phyloP scores from a whole-genome alignment of 208 protist species.

The Wallacemonas sp. region DNA sequence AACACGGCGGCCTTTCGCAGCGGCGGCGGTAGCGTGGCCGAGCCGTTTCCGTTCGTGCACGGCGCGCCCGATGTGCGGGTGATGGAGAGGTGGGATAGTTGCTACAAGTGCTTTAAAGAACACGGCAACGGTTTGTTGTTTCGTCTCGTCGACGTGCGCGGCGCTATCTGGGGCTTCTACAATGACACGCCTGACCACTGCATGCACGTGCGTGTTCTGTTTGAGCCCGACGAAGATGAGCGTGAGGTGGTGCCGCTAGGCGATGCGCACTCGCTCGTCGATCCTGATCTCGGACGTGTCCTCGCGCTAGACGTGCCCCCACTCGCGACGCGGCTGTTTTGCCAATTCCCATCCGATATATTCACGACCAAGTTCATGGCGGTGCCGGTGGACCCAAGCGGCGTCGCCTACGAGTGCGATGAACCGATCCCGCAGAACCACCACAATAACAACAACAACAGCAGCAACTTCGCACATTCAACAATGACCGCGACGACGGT shows the following conservation, averaged over 20 bases:
- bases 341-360: conserved; percentile 42
- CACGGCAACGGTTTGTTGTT: conserved; percentile 79
- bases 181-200: conserved; percentile 69
- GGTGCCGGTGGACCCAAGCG: conserved; percentile 13
- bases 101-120: conserved; percentile 81
- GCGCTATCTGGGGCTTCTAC: conserved; percentile 73
- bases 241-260: conserved; percentile 43
- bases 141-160: conserved; percentile 49
- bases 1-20: no score
- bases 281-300: conserved; percentile 46
- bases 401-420: no score
- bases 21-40: conserved; percentile 17
- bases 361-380: conserved; percentile 80
- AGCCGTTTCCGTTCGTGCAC: conserved; percentile 38
- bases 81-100: conserved; percentile 38
- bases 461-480: neutral
- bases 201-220: conserved; percentile 48
- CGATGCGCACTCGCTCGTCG: conserved; percentile 23
- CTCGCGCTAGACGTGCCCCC: conserved; percentile 55
- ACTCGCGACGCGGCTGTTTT: conserved; percentile 60
- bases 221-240: conserved; percentile 27
- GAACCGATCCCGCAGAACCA: neutral
- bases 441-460: neutral
- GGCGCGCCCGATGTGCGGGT: conserved; percentile 41
- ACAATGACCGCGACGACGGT: neutral